Evolutionary conservation across 2,329 filamentous ascomycete species (phyloP).

Genomic region (Sordariomycetes sp.): DNA sequence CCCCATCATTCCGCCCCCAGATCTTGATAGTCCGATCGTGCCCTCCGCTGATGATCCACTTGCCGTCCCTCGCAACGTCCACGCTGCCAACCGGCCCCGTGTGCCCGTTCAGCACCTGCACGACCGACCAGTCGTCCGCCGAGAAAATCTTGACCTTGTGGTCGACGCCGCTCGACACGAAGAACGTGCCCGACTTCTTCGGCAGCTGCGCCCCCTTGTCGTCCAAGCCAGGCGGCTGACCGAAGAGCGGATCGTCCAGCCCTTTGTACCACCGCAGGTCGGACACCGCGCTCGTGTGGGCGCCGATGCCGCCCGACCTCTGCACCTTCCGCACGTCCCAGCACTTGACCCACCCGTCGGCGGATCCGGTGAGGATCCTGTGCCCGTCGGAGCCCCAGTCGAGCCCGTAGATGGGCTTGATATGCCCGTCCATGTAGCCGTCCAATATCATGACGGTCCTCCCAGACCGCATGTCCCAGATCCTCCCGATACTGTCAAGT

Average conservation of each 20-base stretch:
- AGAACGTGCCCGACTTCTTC: constrained; percentile 82
- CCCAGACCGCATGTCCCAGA: constrained; percentile 90
- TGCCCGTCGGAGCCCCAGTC: constrained; percentile 90
- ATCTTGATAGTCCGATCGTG: constrained; percentile 93
- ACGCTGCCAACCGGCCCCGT: constrained; percentile 84
- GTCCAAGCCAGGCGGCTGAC: constrained; percentile 43
- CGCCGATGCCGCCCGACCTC: constrained; percentile 72
- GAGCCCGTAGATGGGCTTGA: constrained; percentile 83
- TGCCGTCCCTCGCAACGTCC: constrained; percentile 74
- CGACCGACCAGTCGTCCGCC: constrained; percentile 86
- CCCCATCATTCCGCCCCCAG: constrained; percentile 76
- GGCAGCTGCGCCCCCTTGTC: constrained; percentile 56
- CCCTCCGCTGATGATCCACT: constrained; percentile 88
- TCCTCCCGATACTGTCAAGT: constrained; percentile 82
- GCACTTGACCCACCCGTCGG: constrained; percentile 92
- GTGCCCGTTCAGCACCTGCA: constrained; percentile 80
- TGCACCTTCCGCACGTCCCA: constrained; percentile 92
- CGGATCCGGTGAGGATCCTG: constrained; percentile 82
- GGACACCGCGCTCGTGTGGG: constrained; percentile 82
- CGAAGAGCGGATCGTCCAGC: constrained; percentile 56
- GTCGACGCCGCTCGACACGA: constrained; percentile 85
- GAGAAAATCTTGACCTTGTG: constrained; percentile 93
- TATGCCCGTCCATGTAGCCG: constrained; percentile 65
- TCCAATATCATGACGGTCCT: constrained; percentile 93
- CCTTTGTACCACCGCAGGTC: constrained; percentile 94